Conservation (phyloP, 208 protist genomes). For the Polymyxa betae region DNA sequence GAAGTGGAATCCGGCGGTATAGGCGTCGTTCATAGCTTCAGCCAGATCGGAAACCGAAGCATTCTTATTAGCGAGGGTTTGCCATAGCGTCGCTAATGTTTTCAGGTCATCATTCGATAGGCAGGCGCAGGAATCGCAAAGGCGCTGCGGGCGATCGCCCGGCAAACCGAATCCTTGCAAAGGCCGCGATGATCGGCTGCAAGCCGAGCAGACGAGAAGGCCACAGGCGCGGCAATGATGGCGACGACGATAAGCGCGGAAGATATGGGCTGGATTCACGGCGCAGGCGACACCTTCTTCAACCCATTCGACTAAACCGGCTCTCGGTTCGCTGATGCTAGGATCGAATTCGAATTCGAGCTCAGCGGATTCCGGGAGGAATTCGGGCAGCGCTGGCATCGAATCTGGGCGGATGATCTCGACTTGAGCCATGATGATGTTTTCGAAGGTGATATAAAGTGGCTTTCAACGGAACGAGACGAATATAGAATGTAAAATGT, state of each 20-base stretch:
- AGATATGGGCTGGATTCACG: not conserved
- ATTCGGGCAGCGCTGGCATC: too few relatives aligned
- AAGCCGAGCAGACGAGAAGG: slow-evolving; percentile 8
- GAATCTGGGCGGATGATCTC: too few relatives aligned
- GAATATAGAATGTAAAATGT: too few relatives aligned
- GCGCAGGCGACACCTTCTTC: slow-evolving; percentile 9
- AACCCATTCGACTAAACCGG: not conserved
- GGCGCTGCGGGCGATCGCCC: not conserved
- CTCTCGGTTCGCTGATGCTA: too few relatives aligned
- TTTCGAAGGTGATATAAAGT: too few relatives aligned
- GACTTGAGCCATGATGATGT: too few relatives aligned
- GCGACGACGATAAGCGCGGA: not conserved
- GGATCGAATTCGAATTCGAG: too few relatives aligned
- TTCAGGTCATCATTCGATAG: not conserved
- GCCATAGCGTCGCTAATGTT: not conserved
- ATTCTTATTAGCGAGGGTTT: not conserved
- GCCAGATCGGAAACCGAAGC: not conserved
- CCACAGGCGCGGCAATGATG: slow-evolving; percentile 37
- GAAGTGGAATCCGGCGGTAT: not conserved
- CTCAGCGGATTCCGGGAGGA: too few relatives aligned
- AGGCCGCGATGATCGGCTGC: not conserved
- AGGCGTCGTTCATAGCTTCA: not conserved
- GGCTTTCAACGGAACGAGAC: too few relatives aligned
- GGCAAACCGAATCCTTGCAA: slow-evolving; percentile 27
- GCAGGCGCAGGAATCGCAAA: slow-evolving; percentile 17